Evolutionary conservation across 257 asterid species (phyloP), one percentile per base, ranked within the genome.

Genomic region (Cordia subcordata): DNA sequence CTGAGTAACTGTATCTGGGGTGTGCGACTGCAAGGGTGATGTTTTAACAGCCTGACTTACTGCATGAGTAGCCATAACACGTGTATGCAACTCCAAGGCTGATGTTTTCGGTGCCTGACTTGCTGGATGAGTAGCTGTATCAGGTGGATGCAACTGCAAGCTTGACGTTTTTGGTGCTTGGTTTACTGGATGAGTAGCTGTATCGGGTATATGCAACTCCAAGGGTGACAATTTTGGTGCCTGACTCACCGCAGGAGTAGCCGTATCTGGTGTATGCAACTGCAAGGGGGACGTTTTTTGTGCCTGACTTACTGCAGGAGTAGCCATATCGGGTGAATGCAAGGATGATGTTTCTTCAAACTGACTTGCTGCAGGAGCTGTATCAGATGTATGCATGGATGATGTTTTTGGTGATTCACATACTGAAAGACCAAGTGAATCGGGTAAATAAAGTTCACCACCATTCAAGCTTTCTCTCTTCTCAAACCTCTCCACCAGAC

Each of bases 401-500:
- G 83, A 73, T 33, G 65, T 69, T 57, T 62, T 82, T 8, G 63
- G 57, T 52, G 67, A 75, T 77, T 78, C 81, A 39, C 70, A 16
- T 58, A 68, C 68, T 55, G 61, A 62, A 45, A 37, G 67, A 66
- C 81, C 68, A 71, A 63, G 73, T 45, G 11, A 49, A 59, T 72
- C 76, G 39, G 83, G 79, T 10, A 60, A 56, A 61, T 60, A 60
- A 64, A 52, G 63, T 67, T 86, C 96, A 72, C 62, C 79, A 49
- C 60, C 72, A 18, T 58, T 78, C 27, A 58, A 4, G 20, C 57
- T 79, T 70, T 88, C 96, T 67, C 79, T 81, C 68, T 67, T 78
- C 64, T 92, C 99, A 75, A 92, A 86, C 69, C 91, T 92, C 82
- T 92, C 94, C 68, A 92, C 99, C 80, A 86, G 69, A 71, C 91